A percentile compares a stretch with the other conserved stretches of the same genome.
These are phyloP conservation scores for Acanthamoeba triangularis DNA, from an alignment of 208 protist species.

Conservation along the genomic window DNA sequence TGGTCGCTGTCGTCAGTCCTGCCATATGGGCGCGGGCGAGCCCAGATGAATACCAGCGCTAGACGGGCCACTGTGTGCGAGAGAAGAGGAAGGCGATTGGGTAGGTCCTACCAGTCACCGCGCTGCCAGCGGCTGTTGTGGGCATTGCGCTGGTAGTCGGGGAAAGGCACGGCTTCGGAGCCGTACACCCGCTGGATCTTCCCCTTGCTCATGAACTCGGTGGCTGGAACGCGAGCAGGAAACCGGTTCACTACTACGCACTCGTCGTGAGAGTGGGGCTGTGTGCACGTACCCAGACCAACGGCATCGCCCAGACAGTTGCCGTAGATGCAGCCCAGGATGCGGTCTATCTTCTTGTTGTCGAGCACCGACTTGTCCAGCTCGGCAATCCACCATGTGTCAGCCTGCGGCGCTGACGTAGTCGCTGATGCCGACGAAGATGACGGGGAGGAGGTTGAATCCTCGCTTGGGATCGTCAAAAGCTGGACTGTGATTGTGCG, in stretches of 20 bases:
- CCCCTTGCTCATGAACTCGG: constrained; percentile 83
- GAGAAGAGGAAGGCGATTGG: not conserved
- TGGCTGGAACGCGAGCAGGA: constrained; percentile 35
- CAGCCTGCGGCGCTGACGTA: not conserved
- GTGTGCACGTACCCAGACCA: constrained; percentile 71
- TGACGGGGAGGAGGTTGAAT: not conserved
- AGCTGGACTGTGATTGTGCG: constrained; percentile 9
- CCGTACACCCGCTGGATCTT: constrained; percentile 67
- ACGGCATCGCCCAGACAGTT: constrained; percentile 86
- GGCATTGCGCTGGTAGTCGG: constrained; percentile 80
- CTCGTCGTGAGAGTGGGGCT: not conserved
- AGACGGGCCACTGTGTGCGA: not conserved
- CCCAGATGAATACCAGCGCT: not conserved
- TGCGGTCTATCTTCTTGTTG: constrained; percentile 75
- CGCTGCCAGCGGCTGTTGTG: constrained; percentile 83
- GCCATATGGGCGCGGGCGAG: not conserved
- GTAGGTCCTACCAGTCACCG: constrained; percentile 77
- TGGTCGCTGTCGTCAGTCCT: constrained; percentile 89
- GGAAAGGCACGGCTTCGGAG: constrained; percentile 78
- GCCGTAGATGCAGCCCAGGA: constrained; percentile 86
- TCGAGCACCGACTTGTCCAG: not conserved
- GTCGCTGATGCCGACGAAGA: not conserved
- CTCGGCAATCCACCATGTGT: not conserved
- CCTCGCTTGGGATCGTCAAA: not conserved
- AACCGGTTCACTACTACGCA: not conserved